Conservation (phyloP, 2,329 filamentous ascomycete species). For the Fusarium liriodendri region DNA sequence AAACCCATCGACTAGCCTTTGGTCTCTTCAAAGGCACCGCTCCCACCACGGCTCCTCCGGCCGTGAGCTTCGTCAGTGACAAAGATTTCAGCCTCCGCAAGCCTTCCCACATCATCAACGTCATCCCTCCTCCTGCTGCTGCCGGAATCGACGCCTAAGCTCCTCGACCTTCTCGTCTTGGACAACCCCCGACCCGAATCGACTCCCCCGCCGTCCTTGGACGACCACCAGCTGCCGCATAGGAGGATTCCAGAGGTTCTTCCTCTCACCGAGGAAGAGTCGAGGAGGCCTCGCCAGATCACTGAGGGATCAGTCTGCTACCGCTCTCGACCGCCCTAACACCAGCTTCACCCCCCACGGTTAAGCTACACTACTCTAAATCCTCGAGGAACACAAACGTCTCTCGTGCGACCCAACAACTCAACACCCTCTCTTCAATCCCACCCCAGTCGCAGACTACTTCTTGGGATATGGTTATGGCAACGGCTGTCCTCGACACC, state of each 20-base stretch:
- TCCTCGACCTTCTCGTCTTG: constrained; percentile 62
- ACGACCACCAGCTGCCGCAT: constrained; percentile 97
- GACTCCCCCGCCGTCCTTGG: constrained; percentile 66
- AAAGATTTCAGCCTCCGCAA: constrained; percentile 77
- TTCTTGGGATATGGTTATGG: constrained; percentile 72
- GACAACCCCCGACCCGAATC: constrained; percentile 59
- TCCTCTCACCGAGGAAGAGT: constrained; percentile 99
- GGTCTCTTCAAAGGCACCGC: constrained; percentile 73
- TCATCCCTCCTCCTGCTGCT: constrained; percentile 67
- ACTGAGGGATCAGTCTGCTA: constrained; percentile 91
- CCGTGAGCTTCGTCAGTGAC: constrained; percentile 72
- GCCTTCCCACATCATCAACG: constrained; percentile 75
- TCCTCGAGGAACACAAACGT: not conserved
- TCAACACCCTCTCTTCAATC: constrained; percentile 24
- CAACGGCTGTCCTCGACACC: constrained; percentile 68
- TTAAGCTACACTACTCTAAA: constrained; percentile 27
- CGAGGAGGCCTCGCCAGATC: constrained; percentile 96
- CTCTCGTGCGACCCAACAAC: not conserved
- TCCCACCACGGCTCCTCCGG: constrained; percentile 70
- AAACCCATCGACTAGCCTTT: constrained; percentile 63
- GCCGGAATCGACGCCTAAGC: constrained; percentile 60
- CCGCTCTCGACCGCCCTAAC: constrained; percentile 96
- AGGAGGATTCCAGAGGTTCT: constrained; percentile 97
- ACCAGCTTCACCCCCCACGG: constrained; percentile 53
- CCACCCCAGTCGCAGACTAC: constrained; percentile 34